Conservation (phyloP, 495 filamentous ascomycete species). For the Sporormia fimetaria region DNA sequence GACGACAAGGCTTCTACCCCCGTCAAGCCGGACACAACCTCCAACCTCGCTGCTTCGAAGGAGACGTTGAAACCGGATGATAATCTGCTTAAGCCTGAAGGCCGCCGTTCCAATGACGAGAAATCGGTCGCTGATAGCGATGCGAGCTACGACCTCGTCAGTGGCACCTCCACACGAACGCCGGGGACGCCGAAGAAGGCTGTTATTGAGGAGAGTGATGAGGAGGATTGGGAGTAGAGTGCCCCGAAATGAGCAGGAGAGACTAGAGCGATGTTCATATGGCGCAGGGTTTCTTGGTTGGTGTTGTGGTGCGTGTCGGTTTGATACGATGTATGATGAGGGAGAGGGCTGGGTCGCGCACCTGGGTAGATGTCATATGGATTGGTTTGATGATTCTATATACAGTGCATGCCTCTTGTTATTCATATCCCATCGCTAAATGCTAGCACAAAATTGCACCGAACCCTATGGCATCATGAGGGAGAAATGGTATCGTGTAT, state of each 20-base stretch:
- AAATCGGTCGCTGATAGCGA: constrained; percentile 80
- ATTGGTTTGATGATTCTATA: too few relatives aligned
- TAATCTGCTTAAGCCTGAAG: constrained; percentile 46
- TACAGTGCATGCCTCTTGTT: too few relatives aligned
- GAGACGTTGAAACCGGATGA: constrained; percentile 27
- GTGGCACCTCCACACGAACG: constrained; percentile 68
- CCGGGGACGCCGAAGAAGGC: constrained; percentile 55
- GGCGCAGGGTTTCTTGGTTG: too few relatives aligned
- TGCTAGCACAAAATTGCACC: too few relatives aligned
- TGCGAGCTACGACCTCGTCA: constrained; percentile 87
- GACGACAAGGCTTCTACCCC: constrained; percentile 22
- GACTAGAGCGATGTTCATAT: constrained; percentile 1
- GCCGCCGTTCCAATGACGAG: constrained; percentile 73
- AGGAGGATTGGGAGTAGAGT: constrained; percentile 74
- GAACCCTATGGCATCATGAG: too few relatives aligned
- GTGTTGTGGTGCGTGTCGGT: too few relatives aligned
- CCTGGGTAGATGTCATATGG: too few relatives aligned
- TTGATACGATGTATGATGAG: too few relatives aligned
- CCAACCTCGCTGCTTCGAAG: constrained; percentile 24
- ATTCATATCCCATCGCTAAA: too few relatives aligned
- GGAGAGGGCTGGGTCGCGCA: too few relatives aligned
- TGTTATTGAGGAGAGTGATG: constrained; percentile 47
- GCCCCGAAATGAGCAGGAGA: not conserved
- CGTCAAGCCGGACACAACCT: constrained; percentile 16
- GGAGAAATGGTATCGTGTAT: too few relatives aligned